Conservation (phyloP, 1,139 yeast genomes). For the Yamadazyma oceani region DNA sequence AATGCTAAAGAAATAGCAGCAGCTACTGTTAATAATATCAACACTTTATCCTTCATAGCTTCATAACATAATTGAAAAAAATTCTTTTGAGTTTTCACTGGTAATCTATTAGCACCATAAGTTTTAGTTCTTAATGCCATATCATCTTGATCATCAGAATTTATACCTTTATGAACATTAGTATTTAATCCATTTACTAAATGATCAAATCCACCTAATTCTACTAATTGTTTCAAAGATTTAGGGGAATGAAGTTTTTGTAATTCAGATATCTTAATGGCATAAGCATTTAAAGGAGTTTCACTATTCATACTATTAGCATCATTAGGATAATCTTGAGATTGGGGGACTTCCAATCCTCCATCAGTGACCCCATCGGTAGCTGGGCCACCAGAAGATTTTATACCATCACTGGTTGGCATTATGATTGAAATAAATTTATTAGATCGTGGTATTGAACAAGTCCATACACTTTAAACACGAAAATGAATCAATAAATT, state of each 20-base stretch:
- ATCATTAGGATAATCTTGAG: conserved; percentile 11
- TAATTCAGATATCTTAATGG: conserved; percentile 28
- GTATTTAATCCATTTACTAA: conserved; percentile 36
- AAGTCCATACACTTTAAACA: too few species aligned
- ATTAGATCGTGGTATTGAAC: too few species aligned
- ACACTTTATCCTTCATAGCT: conserved; percentile 88
- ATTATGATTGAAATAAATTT: too few species aligned
- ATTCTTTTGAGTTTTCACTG: conserved; percentile 65
- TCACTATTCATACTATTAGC: conserved; percentile 13
- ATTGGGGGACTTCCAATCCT: conserved; percentile 4
- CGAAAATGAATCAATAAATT: too few species aligned
- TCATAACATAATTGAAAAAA: conserved; percentile 71
- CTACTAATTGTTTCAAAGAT: conserved; percentile 37
- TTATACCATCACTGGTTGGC: too few species aligned
- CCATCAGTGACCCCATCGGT: too few species aligned
- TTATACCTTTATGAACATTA: conserved; percentile 45
- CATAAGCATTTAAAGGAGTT: conserved; percentile 15
- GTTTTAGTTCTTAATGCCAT: conserved; percentile 34
- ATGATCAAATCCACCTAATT: conserved; percentile 43
- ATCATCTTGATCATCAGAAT: conserved; percentile 28
- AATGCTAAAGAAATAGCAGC: conserved; percentile 87
- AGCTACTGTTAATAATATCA: conserved; percentile 79
- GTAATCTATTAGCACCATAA: conserved; percentile 73
- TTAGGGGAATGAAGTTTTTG: conserved; percentile 55
- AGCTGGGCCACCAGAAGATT: too few species aligned